Base-by-base conservation (phyloP, 129 eudicot species). In the Apium graveolens region DNA sequence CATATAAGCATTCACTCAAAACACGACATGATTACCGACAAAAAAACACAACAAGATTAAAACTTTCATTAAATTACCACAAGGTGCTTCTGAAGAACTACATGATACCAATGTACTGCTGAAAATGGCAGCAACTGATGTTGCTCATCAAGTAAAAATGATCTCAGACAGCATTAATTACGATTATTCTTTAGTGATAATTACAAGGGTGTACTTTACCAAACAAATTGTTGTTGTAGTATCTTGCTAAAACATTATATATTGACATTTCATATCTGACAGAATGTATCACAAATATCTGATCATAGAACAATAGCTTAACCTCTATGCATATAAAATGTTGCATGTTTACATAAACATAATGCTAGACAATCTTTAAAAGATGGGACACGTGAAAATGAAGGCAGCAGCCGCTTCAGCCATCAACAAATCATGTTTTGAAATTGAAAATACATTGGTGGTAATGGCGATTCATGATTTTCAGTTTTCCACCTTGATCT, bases 311-410 rank as follows among this genome's bases (percentile, higher is more conserved):
- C 16, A 60, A 60, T 60, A 26, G 68, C 32, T 10, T 60, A 10
- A 60, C 26, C 68, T 60, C 10, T 60, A 4, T n/a, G 14, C 41
- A 66, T 66, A 14, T 1, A 31, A 10, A 16, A 66, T 66, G 16
- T 12, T 66, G 39, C 72, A 31, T 66, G 41, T 26, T 66, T 66
- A 66, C 37, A 66, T 31, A 13, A 66, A 66, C 31, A 12, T 66
- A 31, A 31, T 66, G 24, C 41, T 21, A 20, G 14, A 21, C 75
- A 71, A 42, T 42, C 21, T 41, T 72, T 26, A 74, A 60, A 44
- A 13, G 77, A 13, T 44, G 57, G 27, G 77, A 44, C 26, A 74
- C 77, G 26, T 74, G 57, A 74, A 74, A 74, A 24, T 44, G 41
- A 74, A 44, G 37, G 10, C 17, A 44, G 77, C 77, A 43, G 57